phyloP scores from a whole-genome alignment of 2,329 filamentous ascomycete species.

The Cercospora sesami region DNA sequence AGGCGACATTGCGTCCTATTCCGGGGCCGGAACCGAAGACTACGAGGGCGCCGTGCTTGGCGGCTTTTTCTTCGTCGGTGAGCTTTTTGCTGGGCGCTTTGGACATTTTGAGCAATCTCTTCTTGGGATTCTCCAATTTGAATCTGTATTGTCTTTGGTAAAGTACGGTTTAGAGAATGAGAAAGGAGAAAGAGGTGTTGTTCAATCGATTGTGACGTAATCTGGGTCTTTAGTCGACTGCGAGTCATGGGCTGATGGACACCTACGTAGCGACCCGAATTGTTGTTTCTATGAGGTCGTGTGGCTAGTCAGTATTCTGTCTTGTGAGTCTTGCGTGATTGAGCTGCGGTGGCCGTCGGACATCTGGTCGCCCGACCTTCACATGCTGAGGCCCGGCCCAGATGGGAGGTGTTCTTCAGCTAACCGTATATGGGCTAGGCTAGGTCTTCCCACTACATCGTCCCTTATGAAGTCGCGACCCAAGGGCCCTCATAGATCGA shows the following conservation, averaged over 20 bases:
- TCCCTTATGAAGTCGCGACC: not conserved
- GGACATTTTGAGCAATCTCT: conserved; percentile 1
- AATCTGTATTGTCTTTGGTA: not conserved
- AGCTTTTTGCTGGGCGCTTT: conserved; percentile 14
- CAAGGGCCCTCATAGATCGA: not conserved
- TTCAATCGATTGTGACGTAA: conserved; percentile 11
- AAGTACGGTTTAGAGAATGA: not conserved
- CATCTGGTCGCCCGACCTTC: not conserved
- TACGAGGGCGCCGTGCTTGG: conserved; percentile 28
- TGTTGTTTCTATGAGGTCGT: not conserved
- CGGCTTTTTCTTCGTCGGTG: conserved; percentile 18
- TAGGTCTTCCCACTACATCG: not conserved
- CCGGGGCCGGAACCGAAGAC: conserved; percentile 37
- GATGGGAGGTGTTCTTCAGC: not conserved
- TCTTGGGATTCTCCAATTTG: not conserved
- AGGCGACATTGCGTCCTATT: conserved; percentile 33
- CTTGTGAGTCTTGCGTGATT: not conserved
- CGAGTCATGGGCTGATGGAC: conserved; percentile 9
- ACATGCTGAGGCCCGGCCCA: not conserved
- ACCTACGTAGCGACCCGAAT: conserved; percentile 10
- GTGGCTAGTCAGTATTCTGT: not conserved
- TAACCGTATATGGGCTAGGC: not conserved
- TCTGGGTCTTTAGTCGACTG: not conserved
- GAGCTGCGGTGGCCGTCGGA: not conserved
- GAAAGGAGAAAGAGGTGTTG: not conserved